Evolutionary conservation across 352 stramenopile species (phyloP), one percentile per base, ranked within the genome.

Genomic region (Pythium aristosporum): DNA sequence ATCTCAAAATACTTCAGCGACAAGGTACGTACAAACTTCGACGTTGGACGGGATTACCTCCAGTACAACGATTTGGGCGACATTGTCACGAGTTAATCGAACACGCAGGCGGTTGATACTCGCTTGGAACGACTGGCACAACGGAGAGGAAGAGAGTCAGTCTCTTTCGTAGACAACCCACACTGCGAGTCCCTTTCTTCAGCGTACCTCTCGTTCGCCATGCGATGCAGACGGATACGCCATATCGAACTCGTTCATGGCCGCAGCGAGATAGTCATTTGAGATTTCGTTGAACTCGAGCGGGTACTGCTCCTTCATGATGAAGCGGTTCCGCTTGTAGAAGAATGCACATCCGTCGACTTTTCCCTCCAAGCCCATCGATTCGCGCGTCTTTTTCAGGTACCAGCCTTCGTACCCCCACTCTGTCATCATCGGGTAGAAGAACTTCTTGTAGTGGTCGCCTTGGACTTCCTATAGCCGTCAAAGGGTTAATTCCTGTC

Each of bases 301-400:
- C 13, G 93, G 92, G 67, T 98, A 98, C 46, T 92, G 87, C 62
- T 95, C 85, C 64, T 94, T 93, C 59, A 96, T 76, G 60, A 91
- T 91, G 69, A 92, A 94, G 10, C 84, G 91, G 30, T 85, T 92
- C 28, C 91, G 76, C 68, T 98, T 97, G 95, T 98, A 99, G 68
- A 99, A 99, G 5, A 99, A 77, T 6, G 97, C 97, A 75, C 97
- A 99, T 25, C 98, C 98, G 67, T 99, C 98, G 30, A 98, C 90
- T 75, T 99, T 99, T 49, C 97, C 97, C 54, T 97, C 93, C 37
- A 98, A 69, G 18, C 97, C 97, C 96, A 99, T 99, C 6, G 91
- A 91, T 64, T 99, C 94, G 30, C 97, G 85, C 11, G 96, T 99
- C 78, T 99, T 99, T 73, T 99, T 96, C 68, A 99, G 95, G 76